Evolutionary conservation across 225 moss, liverwort and hornwort genomes (phyloP).

Genomic region (Sphagnum tenellum): DNA sequence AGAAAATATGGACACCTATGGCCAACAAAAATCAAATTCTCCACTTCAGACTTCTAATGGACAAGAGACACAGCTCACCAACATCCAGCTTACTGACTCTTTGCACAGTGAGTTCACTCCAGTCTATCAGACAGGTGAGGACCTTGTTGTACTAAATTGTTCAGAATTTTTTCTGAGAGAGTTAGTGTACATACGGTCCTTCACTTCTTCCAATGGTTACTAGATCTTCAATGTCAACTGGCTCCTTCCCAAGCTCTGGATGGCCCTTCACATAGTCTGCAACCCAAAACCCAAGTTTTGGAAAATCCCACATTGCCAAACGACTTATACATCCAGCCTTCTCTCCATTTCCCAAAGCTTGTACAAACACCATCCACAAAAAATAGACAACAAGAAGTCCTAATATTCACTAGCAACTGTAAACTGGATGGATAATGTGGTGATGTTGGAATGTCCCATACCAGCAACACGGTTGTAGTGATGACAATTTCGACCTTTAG

Average conservation of each 20-base stretch:
- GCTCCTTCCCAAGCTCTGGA: conserved; percentile 82
- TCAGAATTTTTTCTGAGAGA: neutral
- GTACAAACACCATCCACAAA: too few species aligned
- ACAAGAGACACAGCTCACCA: too few species aligned
- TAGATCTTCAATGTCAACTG: conserved; percentile 92
- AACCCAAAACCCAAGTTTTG: neutral
- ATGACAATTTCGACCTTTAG: conserved; percentile 66
- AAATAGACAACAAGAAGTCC: too few species aligned
- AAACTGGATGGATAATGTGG: too few species aligned
- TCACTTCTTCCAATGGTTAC: conserved; percentile 81
- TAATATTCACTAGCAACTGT: too few species aligned
- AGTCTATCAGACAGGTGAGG: too few species aligned
- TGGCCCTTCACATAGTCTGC: conserved; percentile 72
- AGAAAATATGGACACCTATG: conserved; percentile 96
- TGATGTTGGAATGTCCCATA: conserved; percentile 3
- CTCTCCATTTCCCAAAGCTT: too few species aligned
- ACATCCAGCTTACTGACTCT: too few species aligned
- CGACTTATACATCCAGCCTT: neutral
- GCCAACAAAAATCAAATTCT: conserved; percentile 7
- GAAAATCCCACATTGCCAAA: neutral
- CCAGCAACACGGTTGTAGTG: conserved; percentile 89
- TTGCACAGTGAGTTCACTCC: too few species aligned
- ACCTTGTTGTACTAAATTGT: too few species aligned
- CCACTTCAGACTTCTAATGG: too few species aligned
- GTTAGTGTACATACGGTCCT: conserved; percentile 73